A percentile compares a stretch with the other conserved stretches of the same genome.
Conservation (phyloP, 2,329 filamentous ascomycete genomes). For the Esteya vermicola region DNA sequence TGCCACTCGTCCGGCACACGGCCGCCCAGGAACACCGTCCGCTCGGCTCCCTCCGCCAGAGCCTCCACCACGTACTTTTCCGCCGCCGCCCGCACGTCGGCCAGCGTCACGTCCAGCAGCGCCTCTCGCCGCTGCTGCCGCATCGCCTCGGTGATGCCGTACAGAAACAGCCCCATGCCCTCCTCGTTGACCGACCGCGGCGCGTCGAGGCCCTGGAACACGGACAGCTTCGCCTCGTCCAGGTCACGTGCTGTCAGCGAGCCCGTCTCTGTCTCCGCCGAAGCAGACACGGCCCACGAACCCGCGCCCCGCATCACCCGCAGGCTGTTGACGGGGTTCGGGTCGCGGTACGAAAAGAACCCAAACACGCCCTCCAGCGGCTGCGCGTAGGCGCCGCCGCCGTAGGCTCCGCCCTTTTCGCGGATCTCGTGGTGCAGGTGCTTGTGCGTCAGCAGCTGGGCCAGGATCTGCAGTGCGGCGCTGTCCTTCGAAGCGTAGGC, state of each 20-base stretch:
- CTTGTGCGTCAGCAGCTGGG: conserved; percentile 89
- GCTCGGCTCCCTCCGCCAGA: conserved; percentile 43
- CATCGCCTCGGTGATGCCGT: conserved; percentile 78
- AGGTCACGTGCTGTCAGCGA: conserved; percentile 76
- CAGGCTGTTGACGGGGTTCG: conserved; percentile 81
- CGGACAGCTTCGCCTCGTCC: conserved; percentile 88
- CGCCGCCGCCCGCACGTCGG: conserved; percentile 68
- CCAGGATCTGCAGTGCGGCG: conserved; percentile 73
- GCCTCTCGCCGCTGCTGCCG: conserved; percentile 70
- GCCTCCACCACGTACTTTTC: conserved; percentile 66
- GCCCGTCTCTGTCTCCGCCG: conserved; percentile 52
- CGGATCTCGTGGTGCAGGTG: conserved; percentile 94
- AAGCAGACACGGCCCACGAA: no score
- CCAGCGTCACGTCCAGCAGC: conserved; percentile 70
- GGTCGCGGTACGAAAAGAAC: conserved; percentile 94
- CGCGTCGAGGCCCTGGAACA: conserved; percentile 86
- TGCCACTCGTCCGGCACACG: conserved; percentile 50
- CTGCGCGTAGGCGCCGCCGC: conserved; percentile 73
- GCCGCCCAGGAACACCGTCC: conserved; percentile 68
- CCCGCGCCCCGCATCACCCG: conserved; percentile 74
- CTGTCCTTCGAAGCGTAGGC: conserved; percentile 65
- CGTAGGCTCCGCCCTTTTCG: conserved; percentile 94
- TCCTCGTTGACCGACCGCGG: conserved; percentile 77
- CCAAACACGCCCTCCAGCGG: conserved; percentile 76
- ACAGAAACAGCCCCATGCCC: conserved; percentile 74